These are phyloP conservation scores for Solanum bulbocastanum DNA, from an alignment of 257 asterid genomes.

Conservation along the genomic window DNA sequence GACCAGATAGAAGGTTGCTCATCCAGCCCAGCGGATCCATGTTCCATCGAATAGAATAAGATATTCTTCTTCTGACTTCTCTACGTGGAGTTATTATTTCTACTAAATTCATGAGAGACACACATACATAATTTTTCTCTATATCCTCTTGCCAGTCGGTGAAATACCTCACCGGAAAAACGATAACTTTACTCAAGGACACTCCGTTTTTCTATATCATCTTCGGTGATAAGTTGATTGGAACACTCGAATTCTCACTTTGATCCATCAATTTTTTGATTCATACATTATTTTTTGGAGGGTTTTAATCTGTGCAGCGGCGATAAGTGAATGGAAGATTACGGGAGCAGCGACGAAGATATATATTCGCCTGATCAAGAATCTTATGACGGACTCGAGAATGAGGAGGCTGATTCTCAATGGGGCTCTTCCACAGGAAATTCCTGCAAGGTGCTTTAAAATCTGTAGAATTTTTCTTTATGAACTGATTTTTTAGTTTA, in stretches of 20 bases:
- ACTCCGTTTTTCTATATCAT: background rate
- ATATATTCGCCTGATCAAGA: constrained; percentile 47
- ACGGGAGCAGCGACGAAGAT: constrained; percentile 46
- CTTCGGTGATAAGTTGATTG: background rate
- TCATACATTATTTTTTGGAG: background rate
- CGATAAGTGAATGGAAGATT: constrained; percentile 28
- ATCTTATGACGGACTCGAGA: constrained; percentile 47
- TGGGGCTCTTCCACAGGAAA: constrained; percentile 38
- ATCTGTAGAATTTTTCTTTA: background rate
- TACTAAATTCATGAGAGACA: no score
- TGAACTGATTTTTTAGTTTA: background rate
- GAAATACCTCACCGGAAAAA: background rate
- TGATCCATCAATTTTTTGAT: background rate
- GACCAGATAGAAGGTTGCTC: no score
- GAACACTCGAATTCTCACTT: background rate
- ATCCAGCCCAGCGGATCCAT: no score
- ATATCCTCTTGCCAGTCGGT: background rate
- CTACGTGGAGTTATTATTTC: no score
- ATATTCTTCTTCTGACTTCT: no score
- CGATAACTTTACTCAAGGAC: background rate
- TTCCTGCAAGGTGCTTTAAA: constrained; percentile 44
- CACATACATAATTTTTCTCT: background rate
- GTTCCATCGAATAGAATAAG: no score
- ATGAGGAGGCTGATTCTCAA: constrained; percentile 36
- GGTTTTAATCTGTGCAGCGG: background rate